These are phyloP conservation scores for Sclerotinia trifoliorum DNA, from an alignment of 2,329 filamentous ascomycete species.

Conservation along the genomic window DNA sequence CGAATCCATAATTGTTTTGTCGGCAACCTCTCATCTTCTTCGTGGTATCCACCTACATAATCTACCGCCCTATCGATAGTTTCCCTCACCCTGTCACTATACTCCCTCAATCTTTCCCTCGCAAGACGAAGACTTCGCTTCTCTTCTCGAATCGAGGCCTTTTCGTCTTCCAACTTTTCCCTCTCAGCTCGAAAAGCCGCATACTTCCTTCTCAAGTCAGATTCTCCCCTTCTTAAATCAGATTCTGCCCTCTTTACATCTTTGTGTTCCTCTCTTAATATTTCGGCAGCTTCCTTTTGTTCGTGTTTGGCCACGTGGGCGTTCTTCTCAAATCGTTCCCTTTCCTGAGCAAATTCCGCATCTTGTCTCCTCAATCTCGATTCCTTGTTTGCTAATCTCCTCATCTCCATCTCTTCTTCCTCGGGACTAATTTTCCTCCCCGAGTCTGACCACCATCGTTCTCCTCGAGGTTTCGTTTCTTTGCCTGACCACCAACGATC, in stretches of 20 bases:
- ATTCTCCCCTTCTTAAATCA: neutral
- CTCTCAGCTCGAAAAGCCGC: neutral
- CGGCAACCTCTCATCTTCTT: conserved; percentile 2
- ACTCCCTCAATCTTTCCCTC: conserved; percentile 2
- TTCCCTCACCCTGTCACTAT: conserved; percentile 6
- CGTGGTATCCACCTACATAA: neutral
- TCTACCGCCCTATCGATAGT: conserved; percentile 12
- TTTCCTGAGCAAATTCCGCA: neutral
- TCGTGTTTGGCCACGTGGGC: neutral
- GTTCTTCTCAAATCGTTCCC: conserved; percentile 1
- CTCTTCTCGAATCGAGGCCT: conserved; percentile 7
- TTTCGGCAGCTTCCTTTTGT: neutral
- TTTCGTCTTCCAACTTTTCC: conserved; percentile 9
- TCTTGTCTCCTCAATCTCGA: neutral
- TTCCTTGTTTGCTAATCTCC: neutral
- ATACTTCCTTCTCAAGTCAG: neutral
- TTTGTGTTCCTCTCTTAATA: neutral
- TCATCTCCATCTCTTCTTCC: conserved; percentile 4
- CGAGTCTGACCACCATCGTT: conserved; percentile 6
- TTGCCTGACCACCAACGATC: neutral
- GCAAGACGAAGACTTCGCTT: conserved; percentile 4
- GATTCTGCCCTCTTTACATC: neutral
- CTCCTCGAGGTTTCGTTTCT: neutral
- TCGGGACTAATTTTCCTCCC: neutral
- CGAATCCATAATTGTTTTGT: conserved; percentile 10